A percentile compares a stretch with the other conserved stretches of the same genome.
Conservation (phyloP, 2,329 filamentous ascomycete species). For the Diaporthe citriasiana region DNA sequence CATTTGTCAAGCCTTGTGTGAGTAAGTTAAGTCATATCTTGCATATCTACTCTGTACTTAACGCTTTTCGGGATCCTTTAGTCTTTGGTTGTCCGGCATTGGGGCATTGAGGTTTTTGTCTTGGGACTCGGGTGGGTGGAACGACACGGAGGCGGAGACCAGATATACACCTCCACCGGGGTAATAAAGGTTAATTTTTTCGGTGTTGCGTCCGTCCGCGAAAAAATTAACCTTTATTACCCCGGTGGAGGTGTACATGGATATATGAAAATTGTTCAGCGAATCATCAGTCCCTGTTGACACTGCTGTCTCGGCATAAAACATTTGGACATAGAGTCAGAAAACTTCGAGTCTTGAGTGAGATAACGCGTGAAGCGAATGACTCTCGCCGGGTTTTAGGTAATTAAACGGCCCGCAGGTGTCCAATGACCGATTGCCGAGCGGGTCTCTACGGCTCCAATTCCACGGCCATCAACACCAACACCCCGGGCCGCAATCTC, state of each 20-base stretch:
- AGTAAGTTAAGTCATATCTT: slow-evolving; percentile 26
- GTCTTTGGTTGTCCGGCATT: too few relatives aligned
- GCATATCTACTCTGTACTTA: not conserved
- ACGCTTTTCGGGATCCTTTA: not conserved
- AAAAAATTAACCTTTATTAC: too few relatives aligned
- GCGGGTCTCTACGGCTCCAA: slow-evolving; percentile 24
- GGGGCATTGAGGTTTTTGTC: not conserved
- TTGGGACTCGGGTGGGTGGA: not conserved
- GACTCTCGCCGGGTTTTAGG: slow-evolving; percentile 11
- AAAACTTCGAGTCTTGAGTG: not conserved
- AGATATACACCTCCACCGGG: too few relatives aligned
- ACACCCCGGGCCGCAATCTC: slow-evolving; percentile 30
- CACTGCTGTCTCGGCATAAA: not conserved
- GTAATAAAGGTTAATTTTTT: too few relatives aligned
- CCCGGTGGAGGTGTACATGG: too few relatives aligned
- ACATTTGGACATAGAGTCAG: not conserved
- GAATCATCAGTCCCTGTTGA: not conserved
- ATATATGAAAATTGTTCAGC: too few relatives aligned
- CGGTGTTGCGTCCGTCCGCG: too few relatives aligned
- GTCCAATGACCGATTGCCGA: slow-evolving; percentile 32
- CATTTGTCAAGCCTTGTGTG: slow-evolving; percentile 14
- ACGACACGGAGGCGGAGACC: too few relatives aligned
- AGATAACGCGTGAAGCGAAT: slow-evolving; percentile 5
- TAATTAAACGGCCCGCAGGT: slow-evolving; percentile 21
- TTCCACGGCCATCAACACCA: slow-evolving; percentile 21